Base-by-base conservation (phyloP, 1,284 basidiomycete species). In the Lentinus polychrous region DNA sequence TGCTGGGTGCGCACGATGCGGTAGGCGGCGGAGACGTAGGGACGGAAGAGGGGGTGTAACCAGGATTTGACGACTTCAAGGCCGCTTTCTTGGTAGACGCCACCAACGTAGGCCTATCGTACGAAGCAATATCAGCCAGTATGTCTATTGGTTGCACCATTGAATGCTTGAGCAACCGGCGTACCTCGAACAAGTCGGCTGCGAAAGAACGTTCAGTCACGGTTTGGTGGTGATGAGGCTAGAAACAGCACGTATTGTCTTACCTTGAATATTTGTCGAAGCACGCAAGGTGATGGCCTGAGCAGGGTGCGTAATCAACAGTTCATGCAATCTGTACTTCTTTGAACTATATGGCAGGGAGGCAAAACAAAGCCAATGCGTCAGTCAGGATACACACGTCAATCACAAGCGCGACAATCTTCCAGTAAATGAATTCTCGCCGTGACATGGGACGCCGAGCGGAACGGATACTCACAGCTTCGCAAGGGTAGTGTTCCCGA, bases 161-260 rank as follows among this genome's bases (percentile, higher is more conserved):
- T 18, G 3, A 39, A 5, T 17, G 8, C 10, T 36, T 38, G 10
- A n/a, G n/a, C n/a, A n/a, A n/a, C n/a, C n/a, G n/a, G 24, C 67
- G 53, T 55, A 83, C 85, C 73, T 89, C 86, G 53, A 89, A 83
- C 24, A 86, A 70, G 59, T 89, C 83, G 42, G 86, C 86, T 88
- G 55, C 42, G 46, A 36, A 44, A 35, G 43, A 41, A 24, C 11
- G 46, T 27, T 37, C 32, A 35, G 35, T 47, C 41, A 52, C 17
- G n/a, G n/a, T n/a, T n/a, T n/a, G n/a, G n/a, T n/a, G n/a, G n/a
- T n/a, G 27, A 34, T n/a, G 27, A 38, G 23, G 3, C 27, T 10
- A 43, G 23, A 33, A 22, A 42, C 40, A 22, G 10, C 17, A 20
- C 17, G 14, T 5, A 4, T 14, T 23, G 22, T 11, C 72, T 22